Percentiles rank a stretch among this genome's conserved stretches.
Conservation (phyloP, 2,329 filamentous ascomycete species). For the Ambrosiella xylebori region DNA sequence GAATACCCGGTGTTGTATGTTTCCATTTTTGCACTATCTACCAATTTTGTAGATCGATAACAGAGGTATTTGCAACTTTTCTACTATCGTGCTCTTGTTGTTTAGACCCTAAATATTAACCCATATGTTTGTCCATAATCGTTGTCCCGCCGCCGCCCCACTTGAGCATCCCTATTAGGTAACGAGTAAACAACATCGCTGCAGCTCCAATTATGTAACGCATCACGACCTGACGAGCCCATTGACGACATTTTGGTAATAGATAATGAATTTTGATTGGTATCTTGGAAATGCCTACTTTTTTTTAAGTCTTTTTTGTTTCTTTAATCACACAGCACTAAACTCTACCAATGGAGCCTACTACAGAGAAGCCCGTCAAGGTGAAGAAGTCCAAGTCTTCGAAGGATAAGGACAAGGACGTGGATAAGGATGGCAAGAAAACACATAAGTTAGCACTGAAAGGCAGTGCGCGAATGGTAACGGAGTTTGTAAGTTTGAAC, state of each 20-base stretch:
- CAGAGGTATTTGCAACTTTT: no score
- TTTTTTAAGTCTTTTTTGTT: neutral
- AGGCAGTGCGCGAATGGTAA: slow-evolving; percentile 68
- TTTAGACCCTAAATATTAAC: no score
- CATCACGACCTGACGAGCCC: neutral
- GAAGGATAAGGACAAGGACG: slow-evolving; percentile 14
- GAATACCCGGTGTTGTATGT: neutral
- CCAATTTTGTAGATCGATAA: no score
- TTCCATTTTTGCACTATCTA: neutral
- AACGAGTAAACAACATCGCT: neutral
- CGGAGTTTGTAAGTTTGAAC: slow-evolving; percentile 68
- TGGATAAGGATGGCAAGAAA: slow-evolving; percentile 59
- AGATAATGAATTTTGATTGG: neutral
- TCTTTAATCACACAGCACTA: neutral
- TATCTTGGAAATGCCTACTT: neutral
- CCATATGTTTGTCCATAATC: no score
- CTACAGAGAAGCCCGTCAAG: slow-evolving; percentile 7
- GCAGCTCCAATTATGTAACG: neutral
- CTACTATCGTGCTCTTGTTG: no score
- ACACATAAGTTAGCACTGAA: slow-evolving; percentile 87
- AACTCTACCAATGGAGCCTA: neutral
- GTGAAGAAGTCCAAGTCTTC: slow-evolving; percentile 9
- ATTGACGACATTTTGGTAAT: neutral
- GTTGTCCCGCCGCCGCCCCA: neutral
- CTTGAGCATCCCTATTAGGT: neutral